A percentile compares a stretch with the other conserved stretches of the same genome.
Evolutionary conservation across 495 filamentous ascomycete genomes (phyloP).

Genomic region (Parachaetomium inaequale): DNA sequence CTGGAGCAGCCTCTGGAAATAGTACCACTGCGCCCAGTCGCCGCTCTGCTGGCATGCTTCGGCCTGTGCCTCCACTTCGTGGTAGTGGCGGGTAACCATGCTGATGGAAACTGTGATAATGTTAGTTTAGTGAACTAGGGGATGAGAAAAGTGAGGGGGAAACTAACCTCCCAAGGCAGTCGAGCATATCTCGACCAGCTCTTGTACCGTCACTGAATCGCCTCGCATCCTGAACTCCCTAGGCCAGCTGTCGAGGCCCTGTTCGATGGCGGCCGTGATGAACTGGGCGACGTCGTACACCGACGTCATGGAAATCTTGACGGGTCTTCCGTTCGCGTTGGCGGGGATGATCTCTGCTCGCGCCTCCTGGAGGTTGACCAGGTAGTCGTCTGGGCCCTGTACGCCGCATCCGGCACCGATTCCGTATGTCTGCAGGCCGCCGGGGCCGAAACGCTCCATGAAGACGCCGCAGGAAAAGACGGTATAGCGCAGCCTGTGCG

Average conservation of each 20-base stretch:
- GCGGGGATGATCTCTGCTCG: constrained; percentile 56
- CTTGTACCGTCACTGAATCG: constrained; percentile 53
- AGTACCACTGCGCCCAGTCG: constrained; percentile 36
- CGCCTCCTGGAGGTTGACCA: constrained; percentile 57
- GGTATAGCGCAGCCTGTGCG: constrained; percentile 56
- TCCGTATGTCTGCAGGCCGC: constrained; percentile 52
- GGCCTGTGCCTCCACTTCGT: constrained; percentile 41
- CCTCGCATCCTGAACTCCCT: constrained; percentile 63
- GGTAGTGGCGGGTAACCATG: constrained; percentile 37
- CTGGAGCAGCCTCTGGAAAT: constrained; percentile 47
- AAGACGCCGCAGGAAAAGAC: constrained; percentile 71
- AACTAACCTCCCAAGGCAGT: constrained; percentile 40
- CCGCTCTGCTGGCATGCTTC: constrained; percentile 37
- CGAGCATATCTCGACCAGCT: constrained; percentile 47
- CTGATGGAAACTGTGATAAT: constrained; percentile 37
- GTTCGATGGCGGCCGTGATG: constrained; percentile 57
- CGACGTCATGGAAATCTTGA: constrained; percentile 61
- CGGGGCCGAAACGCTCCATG: constrained; percentile 68
- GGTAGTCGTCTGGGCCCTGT: constrained; percentile 56
- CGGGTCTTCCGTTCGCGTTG: constrained; percentile 45
- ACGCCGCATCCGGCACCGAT: constrained; percentile 51
- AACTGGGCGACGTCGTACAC: constrained; percentile 64
- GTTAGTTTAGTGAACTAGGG: background rate
- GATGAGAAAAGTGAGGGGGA: background rate
- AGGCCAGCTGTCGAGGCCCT: constrained; percentile 61